Percentiles rank a stretch among this genome's conserved stretches.
These are phyloP conservation scores for Solanum lignicaule DNA, from an alignment of 257 asterid genomes.

Conservation along the genomic window DNA sequence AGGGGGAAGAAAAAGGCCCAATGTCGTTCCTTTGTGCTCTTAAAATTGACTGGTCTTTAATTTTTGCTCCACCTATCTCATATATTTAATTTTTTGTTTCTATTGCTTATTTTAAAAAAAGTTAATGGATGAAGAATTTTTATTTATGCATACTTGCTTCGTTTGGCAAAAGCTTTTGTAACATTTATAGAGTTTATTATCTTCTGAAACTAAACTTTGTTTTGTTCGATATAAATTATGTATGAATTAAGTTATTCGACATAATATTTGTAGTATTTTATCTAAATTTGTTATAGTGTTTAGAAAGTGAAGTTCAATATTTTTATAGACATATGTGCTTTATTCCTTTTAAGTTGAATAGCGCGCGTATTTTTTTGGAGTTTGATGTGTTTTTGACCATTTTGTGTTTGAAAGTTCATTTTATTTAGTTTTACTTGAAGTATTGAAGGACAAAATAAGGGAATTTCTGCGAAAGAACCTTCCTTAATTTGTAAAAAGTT, in stretches of 20 bases:
- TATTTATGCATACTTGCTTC: background rate
- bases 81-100: background rate
- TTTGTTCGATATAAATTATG: background rate
- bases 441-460: background rate
- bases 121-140: background rate
- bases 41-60: too few relatives aligned
- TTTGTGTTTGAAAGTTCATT: background rate
- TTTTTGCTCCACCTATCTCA: too few relatives aligned
- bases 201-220: background rate
- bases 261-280: background rate
- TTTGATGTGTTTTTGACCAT: background rate
- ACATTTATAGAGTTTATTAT: background rate
- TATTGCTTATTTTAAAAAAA: background rate
- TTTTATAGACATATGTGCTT: background rate
- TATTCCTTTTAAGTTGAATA: background rate
- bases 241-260: background rate
- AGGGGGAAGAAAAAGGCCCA: background rate
- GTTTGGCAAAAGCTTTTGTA: background rate
- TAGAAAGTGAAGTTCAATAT: background rate
- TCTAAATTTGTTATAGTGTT: background rate
- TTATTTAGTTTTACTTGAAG: background rate
- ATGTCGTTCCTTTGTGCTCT: background rate
- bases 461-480: background rate
- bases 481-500: background rate
- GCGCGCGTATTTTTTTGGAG: background rate